Base-by-base conservation (phyloP, 1,139 yeast genomes). In the Magnusiomyces magnusii region DNA sequence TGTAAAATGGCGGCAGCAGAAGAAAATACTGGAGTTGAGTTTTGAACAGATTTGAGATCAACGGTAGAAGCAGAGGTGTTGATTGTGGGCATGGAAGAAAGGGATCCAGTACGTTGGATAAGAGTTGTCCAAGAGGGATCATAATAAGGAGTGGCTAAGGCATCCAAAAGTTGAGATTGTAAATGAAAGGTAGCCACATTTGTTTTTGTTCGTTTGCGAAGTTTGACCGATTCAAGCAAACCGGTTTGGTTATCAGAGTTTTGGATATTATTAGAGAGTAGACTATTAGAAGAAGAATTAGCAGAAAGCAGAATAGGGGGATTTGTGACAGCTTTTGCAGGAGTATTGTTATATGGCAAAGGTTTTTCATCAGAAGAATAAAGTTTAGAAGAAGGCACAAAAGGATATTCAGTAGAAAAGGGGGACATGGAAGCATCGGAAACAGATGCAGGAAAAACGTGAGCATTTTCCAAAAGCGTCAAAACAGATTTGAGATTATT, bases 111-210 rank as follows among this genome's bases (percentile, higher is more conserved):
- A 15, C 69, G 62, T 50, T 65, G 68, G 56, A 65, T 58, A 47
- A 64, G 53, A 2, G 63, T 55, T 7, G 66, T 60, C 64, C 66
- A 65, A 5, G 67, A 59, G 21, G 60, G 63, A 55, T 69, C 72
- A 27, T 68, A 55, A 54, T 67, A 69, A 2, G 73, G 73, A 23
- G 67, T 65, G 1, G 72, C 68, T 41, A 70, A 62, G 13, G 72
- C 69, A 42, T 69, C 70, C 36, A 70, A 58, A 21, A 70, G 62
- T 53, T 68, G 68, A 58, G 75, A 66, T 64, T 75, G 68, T 58
- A 75, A 60, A 61, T 70, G 67, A 51, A 68, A 58, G 17, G 69
- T 61, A 13, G 65, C 59, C 9, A 63, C 52, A 42, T 63, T 62
- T n/a, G 69, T 63, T 51, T 62, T 58, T 9, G 68, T 65, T 2